Base-by-base conservation (phyloP, 2,329 filamentous ascomycete genomes). In the Penicillium oxalicum region DNA sequence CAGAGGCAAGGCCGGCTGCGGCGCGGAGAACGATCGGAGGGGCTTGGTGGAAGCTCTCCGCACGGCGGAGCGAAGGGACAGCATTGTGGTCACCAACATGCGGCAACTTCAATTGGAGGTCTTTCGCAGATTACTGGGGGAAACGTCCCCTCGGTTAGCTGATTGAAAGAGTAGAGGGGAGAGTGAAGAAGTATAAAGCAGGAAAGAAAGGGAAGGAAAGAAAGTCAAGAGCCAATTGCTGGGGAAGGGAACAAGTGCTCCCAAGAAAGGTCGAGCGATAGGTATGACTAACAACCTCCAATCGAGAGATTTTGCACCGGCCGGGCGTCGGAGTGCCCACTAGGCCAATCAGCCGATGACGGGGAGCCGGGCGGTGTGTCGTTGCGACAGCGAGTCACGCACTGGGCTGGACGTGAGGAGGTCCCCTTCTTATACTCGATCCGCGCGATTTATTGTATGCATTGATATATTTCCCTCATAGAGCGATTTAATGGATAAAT, bases 31-130 rank as follows among this genome's bases (percentile, higher is more conserved):
- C 50, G 65, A 63, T 60, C 67, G 66, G 60, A 70, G 61, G 60
- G 68, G 66, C 57, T 67, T 69, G 57, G 64, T 60, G 53, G 66
- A 67, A 66, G 70, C 68, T 70, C 69, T 71, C 67, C 69, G 69
- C 68, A 70, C 67, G 59, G 69, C 67, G 58, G 67, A 66, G 63
- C 67, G 69, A 66, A 70, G 64, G 59, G 69, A 70, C 58, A 72
- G 57, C 69, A 72, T 71, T 55, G 61, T 71, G 62, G 56, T 60
- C 61, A 63, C 63, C 60, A 67, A 60, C 67, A 70, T 70, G 66
- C 66, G 67, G 67, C 66, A 70, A 64, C 67, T 68, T 62, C 56
- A 58, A 63, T 58, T 55, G 52, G 42, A 44, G 29, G 29, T 7
- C 48, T 38, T 40, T 47, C 44, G 52, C 52, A 46, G 45, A 39